Base-by-base conservation (phyloP, 2,329 filamentous ascomycete genomes). In the Penicillium sp. region DNA sequence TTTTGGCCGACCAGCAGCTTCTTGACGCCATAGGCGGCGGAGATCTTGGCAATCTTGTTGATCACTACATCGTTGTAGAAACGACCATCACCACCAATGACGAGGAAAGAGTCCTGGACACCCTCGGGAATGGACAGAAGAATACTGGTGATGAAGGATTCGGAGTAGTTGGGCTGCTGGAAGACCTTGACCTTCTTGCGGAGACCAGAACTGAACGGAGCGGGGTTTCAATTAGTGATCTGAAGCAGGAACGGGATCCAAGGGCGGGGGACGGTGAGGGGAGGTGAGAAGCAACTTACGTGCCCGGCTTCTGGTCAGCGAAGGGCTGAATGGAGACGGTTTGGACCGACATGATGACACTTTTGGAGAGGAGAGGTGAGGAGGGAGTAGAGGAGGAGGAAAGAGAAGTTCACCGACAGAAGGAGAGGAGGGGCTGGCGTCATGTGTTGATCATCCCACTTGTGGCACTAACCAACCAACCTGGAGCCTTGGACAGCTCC, bases 151-250 rank as follows among this genome's bases (percentile, higher is more conserved):
- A 99, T 86, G 78, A 99, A 99, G 54, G 94, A 88, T 81, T 99
- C 95, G 79, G 91, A 93, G 85, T 99, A 99, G 82, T 99, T 86
- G 61, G 88, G 84, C 80, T 97, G 84, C 79, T 99, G 92, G 84
- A 99, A 99, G 76, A 96, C 91, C 74, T 91, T 92, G 82, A 98
- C 95, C 87, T 96, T 98, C 83, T 99, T 99, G 67, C 95, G 92
- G 78, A 99, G 92, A 79, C 95, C 95, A 68, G 95, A 99, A 69
- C 94, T 98, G 73, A 58, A 63, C 31, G 49, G 49, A 17, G 63
- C 63, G 63, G 63, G 67, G 69, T 48, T 38, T 25, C 12, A 28
- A 52, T 52, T 31, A 52, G 49, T 20, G 3, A 41, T 28, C 7
- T 53, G 51, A 31, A 31, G 7, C 20, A 31, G n/a, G 22, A 41